Conservation (phyloP, 768 basidiomycete species). For the Boletellus emodensis region DNA sequence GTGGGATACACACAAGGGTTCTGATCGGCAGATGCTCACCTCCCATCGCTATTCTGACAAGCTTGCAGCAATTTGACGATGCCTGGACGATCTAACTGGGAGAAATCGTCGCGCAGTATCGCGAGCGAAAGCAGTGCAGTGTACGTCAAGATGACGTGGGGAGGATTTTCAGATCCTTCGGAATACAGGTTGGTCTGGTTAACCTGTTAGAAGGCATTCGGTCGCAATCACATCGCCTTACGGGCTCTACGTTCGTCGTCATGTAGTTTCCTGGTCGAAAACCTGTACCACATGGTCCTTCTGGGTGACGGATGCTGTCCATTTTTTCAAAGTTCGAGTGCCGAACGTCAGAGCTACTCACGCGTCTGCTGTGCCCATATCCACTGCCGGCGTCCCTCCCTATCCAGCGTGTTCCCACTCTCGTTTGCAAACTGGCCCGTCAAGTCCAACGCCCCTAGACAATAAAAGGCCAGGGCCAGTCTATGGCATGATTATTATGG, state of each 20-base stretch:
- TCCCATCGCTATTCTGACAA: conserved; percentile 80
- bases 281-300: conserved; percentile 56
- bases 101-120: conserved; percentile 83
- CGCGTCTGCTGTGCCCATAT: conserved; percentile 85
- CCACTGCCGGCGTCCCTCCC: conserved; percentile 72
- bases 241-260: conserved; percentile 35
- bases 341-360: conserved; percentile 23
- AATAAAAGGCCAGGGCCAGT: conserved; percentile 85
- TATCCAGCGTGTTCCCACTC: conserved; percentile 48
- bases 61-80: conserved; percentile 61
- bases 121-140: conserved; percentile 81
- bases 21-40: conserved; percentile 40
- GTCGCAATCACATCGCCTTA: conserved; percentile 2
- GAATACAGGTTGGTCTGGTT: conserved; percentile 35
- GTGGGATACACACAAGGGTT: conserved; percentile 11
- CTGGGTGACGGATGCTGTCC: conserved; percentile 31
- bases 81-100: conserved; percentile 61
- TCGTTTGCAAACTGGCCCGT: conserved; percentile 42
- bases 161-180: conserved; percentile 52
- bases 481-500: conserved; percentile 38
- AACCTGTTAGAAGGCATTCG: conserved; percentile 5
- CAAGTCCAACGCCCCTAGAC: conserved; percentile 79
- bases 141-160: conserved; percentile 92
- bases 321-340: neutral
- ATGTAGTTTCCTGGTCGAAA: conserved; percentile 77